Base-by-base conservation (phyloP, 768 basidiomycete genomes). In the Tylopilus balloui region DNA sequence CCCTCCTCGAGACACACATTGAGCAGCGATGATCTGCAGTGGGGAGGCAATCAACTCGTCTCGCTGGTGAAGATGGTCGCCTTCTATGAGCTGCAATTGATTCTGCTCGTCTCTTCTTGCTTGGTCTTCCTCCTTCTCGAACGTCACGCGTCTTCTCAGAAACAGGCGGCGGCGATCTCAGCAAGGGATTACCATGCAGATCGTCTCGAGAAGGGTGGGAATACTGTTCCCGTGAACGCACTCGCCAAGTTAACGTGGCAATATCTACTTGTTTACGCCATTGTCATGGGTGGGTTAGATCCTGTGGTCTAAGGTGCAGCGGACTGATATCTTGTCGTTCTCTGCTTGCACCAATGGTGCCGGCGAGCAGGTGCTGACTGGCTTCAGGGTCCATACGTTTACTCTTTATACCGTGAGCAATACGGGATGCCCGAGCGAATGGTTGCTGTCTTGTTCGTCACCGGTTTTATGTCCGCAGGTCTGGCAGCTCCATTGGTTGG, bases 361-460 rank as follows among this genome's bases (percentile, higher is more conserved):
- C 12, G 42, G 27, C 13, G 29, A 41, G 31, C 56, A 86, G 85
- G 80, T 49, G 83, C 85, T 32, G 85, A 88, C 64, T 87, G 86
- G 85, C 71, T 88, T 13, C 85, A 88, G 64, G 87, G 87, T 0
- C 87, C 87, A 14, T 88, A 88, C 57, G 73, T 88, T 0, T 89
- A 87, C 57, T 84, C 85, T 14, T 68, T 88, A 0, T 89, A 88
- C 62, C 72, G 73, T 39, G 83, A 86, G 36, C 83, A 87, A 58
- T 85, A 86, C 52, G 66, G 59, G 10, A 80, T 82, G 59, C 69
- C 83, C 0, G 84, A 86, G 61, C 68, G 80, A 28, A 63, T 78
- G 20, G 83, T 89, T 6, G 85, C 86, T 2, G 58, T 84, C 28
- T 71, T 89, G 42, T 89, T 88, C 58, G 84, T 89, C n/a, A 83